Conservation (phyloP, 176 grass and related monocot genomes). For the Paspalum notatum region DNA sequence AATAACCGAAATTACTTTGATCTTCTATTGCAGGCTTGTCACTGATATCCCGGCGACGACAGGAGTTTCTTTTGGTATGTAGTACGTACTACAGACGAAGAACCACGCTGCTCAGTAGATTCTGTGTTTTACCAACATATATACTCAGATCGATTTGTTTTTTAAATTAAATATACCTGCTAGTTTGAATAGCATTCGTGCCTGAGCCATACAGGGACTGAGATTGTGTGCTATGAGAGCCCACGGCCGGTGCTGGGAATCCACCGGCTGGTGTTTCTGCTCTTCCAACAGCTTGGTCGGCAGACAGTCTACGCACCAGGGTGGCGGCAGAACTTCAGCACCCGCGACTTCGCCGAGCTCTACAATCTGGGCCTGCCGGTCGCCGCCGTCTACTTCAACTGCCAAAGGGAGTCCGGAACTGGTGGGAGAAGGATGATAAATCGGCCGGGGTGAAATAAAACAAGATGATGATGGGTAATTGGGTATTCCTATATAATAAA, state of each 20-base stretch:
- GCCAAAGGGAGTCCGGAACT: constrained; percentile 76
- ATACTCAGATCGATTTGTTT: not conserved
- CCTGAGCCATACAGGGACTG: constrained; percentile 41
- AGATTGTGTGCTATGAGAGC: constrained; percentile 70
- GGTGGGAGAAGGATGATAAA: constrained; percentile 78
- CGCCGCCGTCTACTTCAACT: constrained; percentile 90
- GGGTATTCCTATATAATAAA: no score
- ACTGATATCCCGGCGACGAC: constrained; percentile 77
- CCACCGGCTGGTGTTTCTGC: constrained; percentile 84
- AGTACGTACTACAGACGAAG: not conserved
- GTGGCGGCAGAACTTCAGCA: constrained; percentile 84
- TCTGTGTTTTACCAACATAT: not conserved
- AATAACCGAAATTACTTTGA: not conserved
- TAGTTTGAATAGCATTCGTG: not conserved
- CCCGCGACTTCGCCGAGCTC: constrained; percentile 86
- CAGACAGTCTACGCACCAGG: constrained; percentile 70
- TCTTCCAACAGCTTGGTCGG: constrained; percentile 74
- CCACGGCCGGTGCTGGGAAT: constrained; percentile 79
- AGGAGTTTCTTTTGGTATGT: constrained; percentile 66
- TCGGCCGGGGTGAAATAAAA: not conserved
- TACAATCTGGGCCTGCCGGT: constrained; percentile 84
- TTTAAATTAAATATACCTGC: not conserved
- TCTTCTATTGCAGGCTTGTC: constrained; percentile 68
- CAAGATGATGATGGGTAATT: not conserved
- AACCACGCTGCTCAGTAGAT: not conserved